Percentiles rank a stretch among this genome's conserved stretches.
Evolutionary conservation across 495 filamentous ascomycete genomes (phyloP).

Genomic region (Lasiosphaeriaceae sp.): DNA sequence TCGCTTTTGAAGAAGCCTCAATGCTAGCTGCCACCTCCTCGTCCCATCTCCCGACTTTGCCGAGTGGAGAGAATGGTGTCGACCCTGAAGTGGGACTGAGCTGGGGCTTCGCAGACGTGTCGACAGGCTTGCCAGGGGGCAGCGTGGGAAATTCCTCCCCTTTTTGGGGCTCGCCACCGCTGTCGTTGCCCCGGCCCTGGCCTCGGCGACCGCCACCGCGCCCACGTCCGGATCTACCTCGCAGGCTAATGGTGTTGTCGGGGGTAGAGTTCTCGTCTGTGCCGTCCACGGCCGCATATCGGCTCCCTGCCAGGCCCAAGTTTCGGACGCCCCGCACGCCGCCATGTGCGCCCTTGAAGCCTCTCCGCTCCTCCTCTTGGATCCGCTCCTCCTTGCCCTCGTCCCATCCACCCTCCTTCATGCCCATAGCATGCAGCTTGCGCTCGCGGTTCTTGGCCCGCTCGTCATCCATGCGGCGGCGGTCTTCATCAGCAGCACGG

Average conservation of each 20-base stretch:
- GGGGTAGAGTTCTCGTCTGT: not conserved
- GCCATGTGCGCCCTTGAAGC: slow-evolving; percentile 40
- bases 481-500: slow-evolving; percentile 37
- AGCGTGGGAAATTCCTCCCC: slow-evolving; percentile 43
- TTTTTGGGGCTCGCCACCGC: not conserved
- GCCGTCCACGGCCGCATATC: slow-evolving; percentile 28
- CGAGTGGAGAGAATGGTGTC: slow-evolving; percentile 28
- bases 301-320: slow-evolving; percentile 26
- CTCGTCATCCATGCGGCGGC: slow-evolving; percentile 46
- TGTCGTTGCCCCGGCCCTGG: not conserved
- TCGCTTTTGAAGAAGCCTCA: not conserved
- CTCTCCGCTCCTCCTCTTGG: slow-evolving; percentile 26
- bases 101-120: slow-evolving; percentile 22
- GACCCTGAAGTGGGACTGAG: slow-evolving; percentile 25
- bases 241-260: not conserved
- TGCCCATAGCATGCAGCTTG: slow-evolving; percentile 44
- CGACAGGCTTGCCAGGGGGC: too few relatives aligned
- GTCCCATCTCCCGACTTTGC: slow-evolving; percentile 42
- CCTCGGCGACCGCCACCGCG: slow-evolving; percentile 9
- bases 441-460: slow-evolving; percentile 44
- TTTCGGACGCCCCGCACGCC: slow-evolving; percentile 34
- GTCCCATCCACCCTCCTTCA: slow-evolving; percentile 46
- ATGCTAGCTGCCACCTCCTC: slow-evolving; percentile 45
- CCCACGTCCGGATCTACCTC: slow-evolving; percentile 16
- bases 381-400: slow-evolving; percentile 37